Evolutionary conservation across 352 stramenopile genomes (phyloP), one percentile per base, ranked within the genome.

Genomic region (Paralagenidium karlingii): DNA sequence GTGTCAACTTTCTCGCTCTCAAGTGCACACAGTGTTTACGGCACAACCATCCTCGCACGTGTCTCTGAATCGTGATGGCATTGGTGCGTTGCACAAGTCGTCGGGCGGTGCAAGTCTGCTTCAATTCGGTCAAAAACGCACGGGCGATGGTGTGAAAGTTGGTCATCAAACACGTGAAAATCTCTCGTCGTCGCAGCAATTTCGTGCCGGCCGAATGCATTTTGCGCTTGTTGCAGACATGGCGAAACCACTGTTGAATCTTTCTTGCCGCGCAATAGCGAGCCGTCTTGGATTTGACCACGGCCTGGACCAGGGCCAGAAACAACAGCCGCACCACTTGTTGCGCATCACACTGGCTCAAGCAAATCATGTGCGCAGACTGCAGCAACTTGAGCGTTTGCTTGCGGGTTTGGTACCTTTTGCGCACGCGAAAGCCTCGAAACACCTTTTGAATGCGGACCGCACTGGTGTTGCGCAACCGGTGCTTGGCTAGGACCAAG

Each of bases 241-340:
- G n/a, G 8, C 55, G 54, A 44, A 59, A 79, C 63, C 68, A 77
- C 13, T 51, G 50, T 27, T 68, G 55, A n/a, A 81, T 44, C 20
- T 40, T 48, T 10, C 34, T 16, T 2, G 42, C 32, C 0, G 54
- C 44, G 16, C 43, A 32, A 10, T 34, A 24, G 8, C 57, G 49
- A 13, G 59, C 56, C 9, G 34, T 42, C 16, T 59, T 53, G 22
- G 58, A 60, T 32, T 66, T 47, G 19, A 60, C 49, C 21, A 56
- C 56, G 0, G 67, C 43, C 6, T 43, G 45, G 20, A 53, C 64
- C 12, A 85, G 38, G 0, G 70, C 43, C 7, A 82, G 34, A 49
- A 82, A 67, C 40, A 63, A 81, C 15, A 79, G 55, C 8, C 60
- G 71, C 13, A 75, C 21, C 12, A 78, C 57, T 21, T 75, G n/a